A percentile compares a stretch with the other conserved stretches of the same genome.
Evolutionary conservation across 2,329 filamentous ascomycete genomes (phyloP).

Genomic region (Volutella citrinella): DNA sequence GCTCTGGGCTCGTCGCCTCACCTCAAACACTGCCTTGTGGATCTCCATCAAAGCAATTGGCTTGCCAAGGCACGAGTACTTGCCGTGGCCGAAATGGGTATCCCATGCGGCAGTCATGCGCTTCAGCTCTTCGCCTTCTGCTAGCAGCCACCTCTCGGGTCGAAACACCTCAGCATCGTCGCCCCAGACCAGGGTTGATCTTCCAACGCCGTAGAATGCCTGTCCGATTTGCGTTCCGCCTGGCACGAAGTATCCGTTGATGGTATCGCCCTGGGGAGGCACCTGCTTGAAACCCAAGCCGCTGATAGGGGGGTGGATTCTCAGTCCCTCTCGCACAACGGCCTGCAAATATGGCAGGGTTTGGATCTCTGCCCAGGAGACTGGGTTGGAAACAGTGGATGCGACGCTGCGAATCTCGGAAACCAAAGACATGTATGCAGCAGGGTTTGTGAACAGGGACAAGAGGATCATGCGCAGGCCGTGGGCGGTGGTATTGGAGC

Average conservation of each 20-base stretch:
- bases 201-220: conserved; percentile 53
- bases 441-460: conserved; percentile 44
- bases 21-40: conserved; percentile 47
- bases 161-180: conserved; percentile 49
- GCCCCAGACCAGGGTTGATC: conserved; percentile 47
- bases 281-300: conserved; percentile 51
- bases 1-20: conserved; percentile 20
- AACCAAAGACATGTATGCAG: conserved; percentile 37
- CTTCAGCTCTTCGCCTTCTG: conserved; percentile 25
- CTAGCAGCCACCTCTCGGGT: conserved; percentile 53
- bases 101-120: conserved; percentile 38
- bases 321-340: conserved; percentile 54
- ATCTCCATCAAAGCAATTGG: conserved; percentile 47
- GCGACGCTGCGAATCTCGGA: conserved; percentile 43
- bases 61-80: conserved; percentile 44
- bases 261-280: conserved; percentile 48
- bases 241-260: conserved; percentile 49
- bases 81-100: conserved; percentile 44
- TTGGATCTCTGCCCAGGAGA: conserved; percentile 48
- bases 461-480: conserved; percentile 50
- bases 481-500: conserved; percentile 58
- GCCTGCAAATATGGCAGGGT: conserved; percentile 53
- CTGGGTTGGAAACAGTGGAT: conserved; percentile 31
- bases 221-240: conserved; percentile 52
- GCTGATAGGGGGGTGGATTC: conserved; percentile 53